Conservation (phyloP, 192 early-diverging fungal genomes). For the Backusella sp. region DNA sequence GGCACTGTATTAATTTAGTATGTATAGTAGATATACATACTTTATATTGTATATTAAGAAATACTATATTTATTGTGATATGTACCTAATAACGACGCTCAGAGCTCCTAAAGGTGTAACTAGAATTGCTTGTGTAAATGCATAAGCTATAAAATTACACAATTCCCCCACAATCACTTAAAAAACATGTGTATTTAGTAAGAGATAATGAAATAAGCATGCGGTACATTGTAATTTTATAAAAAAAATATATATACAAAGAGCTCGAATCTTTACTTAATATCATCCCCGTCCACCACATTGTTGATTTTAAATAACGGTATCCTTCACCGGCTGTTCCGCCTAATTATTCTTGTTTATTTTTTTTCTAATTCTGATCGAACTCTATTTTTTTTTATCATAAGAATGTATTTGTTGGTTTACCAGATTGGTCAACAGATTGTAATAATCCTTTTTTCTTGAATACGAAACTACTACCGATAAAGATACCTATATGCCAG, state of each 20-base stretch:
- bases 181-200: background rate
- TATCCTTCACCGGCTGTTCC: conserved; percentile 54
- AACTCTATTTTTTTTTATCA: background rate
- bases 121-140: conserved; percentile 91
- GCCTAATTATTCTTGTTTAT: conserved; percentile 18
- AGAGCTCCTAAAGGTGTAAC: conserved; percentile 94
- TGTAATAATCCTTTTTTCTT: conserved; percentile 94
- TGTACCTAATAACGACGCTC: conserved; percentile 82
- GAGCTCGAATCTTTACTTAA: conserved; percentile 40
- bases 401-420: background rate
- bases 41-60: background rate
- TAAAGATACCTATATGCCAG: conserved; percentile 67
- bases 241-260: background rate
- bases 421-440: conserved; percentile 55
- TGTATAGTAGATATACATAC: background rate
- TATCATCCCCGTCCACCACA: conserved; percentile 63
- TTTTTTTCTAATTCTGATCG: conserved; percentile 3
- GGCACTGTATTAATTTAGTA: conserved; percentile 46
- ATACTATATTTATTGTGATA: background rate
- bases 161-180: conserved; percentile 91
- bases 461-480: conserved; percentile 91
- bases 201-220: background rate
- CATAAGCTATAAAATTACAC: conserved; percentile 96
- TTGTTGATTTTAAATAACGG: conserved; percentile 46
- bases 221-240: background rate